phyloP scores from a whole-genome alignment of 1,139 yeast genomes.

The Cylindricascospora bacillispora region DNA sequence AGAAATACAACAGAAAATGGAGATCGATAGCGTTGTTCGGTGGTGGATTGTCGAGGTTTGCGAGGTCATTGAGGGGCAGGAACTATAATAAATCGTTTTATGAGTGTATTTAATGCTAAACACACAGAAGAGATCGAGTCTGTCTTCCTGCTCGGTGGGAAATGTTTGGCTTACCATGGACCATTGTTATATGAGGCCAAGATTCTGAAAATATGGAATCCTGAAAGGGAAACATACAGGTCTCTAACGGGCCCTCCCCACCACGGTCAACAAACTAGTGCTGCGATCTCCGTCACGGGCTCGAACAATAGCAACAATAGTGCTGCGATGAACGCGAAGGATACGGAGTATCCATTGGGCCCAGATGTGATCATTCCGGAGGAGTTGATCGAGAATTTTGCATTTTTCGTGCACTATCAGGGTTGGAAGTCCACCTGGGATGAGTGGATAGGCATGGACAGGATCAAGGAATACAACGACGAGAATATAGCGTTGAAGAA shows the following conservation, averaged over 20 bases:
- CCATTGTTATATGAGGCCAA: conserved; percentile 86
- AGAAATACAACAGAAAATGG: too few relatives aligned
- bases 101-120: too few relatives aligned
- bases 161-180: conserved; percentile 80
- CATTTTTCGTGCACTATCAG: conserved; percentile 73
- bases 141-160: conserved; percentile 32
- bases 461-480: conserved; percentile 57
- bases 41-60: too few relatives aligned
- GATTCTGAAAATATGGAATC: conserved; percentile 51
- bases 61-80: too few relatives aligned
- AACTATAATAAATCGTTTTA: too few relatives aligned
- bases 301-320: conserved; percentile 11
- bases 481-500: conserved; percentile 57
- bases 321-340: conserved; percentile 9
- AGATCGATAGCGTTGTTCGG: too few relatives aligned
- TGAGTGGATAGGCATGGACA: conserved; percentile 74
- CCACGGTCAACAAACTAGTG: conserved; percentile 13
- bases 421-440: conserved; percentile 98
- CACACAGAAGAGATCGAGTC: too few relatives aligned
- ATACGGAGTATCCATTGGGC: conserved; percentile 6
- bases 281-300: conserved; percentile 27
- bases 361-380: conserved; percentile 30
- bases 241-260: neutral
- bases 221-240: conserved; percentile 31
- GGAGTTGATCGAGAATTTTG: conserved; percentile 29